Base-by-base conservation (phyloP, 768 basidiomycete genomes). In the Austroboletus eburneus region DNA sequence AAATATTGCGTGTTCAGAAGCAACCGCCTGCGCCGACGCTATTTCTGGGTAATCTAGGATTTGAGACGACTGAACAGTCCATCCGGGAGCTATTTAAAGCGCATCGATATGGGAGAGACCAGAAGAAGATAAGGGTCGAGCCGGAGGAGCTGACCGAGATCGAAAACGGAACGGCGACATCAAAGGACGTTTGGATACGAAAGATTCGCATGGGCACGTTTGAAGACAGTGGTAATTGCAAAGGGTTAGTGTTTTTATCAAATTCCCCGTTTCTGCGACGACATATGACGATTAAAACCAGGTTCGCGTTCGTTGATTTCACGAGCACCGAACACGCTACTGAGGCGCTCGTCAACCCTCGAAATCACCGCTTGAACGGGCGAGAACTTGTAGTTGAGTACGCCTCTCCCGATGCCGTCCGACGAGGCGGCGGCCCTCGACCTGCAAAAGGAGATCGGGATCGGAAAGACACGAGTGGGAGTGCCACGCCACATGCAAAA, bases 231-330 rank as follows among this genome's bases (percentile, higher is more conserved):
- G 96, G 95, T 9, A 68, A 80, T 43, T 98, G 95, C 70, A 99
- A 98, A 75, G 95, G 95, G 95, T 96, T 39, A 37, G 59, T 50
- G 16, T 60, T 48, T 9, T 6, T 29, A 29, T n/a, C n/a, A n/a
- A 16, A 34, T 16, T 12, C 9, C 5, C 13, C 27, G 17, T 36
- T 6, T 27, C 27, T 37, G 41, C 23, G 5, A 23, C n/a, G 25
- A 16, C 16, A 8, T 7, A 43, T 9, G 34, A 17, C 5, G 12
- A 29, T 9, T 13, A 22, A 39, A 22, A 21, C 25, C 9, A 97
- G 95, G 14, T 98, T 91, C 70, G 92, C 89, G 0, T 98, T 98
- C 62, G 78, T 95, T 45, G 96, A 99, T 66, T 99, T 98, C 64
- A 77, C 79, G 41, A 78, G 77, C 18, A 75, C 75, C 3, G 84